Conservation (phyloP, 352 stramenopile genomes). For the Phytophthora pinifolia region DNA sequence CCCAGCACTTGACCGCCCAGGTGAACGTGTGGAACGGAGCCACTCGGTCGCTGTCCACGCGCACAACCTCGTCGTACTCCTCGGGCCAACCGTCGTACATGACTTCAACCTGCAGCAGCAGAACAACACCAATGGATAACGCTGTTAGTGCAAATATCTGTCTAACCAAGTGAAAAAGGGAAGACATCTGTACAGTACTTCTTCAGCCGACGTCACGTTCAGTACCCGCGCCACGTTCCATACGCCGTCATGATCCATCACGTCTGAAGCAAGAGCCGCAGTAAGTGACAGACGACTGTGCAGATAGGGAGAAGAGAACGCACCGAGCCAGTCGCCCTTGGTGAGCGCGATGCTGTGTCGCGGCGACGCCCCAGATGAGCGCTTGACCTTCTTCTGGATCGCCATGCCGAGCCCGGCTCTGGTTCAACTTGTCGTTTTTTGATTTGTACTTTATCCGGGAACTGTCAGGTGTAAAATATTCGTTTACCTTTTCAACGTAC, state of each 20-base stretch:
- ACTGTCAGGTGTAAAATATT: too few relatives aligned
- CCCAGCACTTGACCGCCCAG: slow-evolving; percentile 77
- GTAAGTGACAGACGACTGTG: not conserved
- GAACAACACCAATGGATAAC: not conserved
- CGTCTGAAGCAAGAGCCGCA: slow-evolving; percentile 27
- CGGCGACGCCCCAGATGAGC: not conserved
- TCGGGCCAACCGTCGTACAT: slow-evolving; percentile 67
- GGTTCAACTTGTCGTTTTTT: not conserved
- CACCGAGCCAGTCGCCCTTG: slow-evolving; percentile 36
- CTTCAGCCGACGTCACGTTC: slow-evolving; percentile 21
- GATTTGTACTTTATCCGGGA: not conserved
- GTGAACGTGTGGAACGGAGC: slow-evolving; percentile 77
- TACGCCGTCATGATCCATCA: slow-evolving; percentile 56
- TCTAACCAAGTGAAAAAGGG: not conserved
- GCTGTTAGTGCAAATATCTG: not conserved
- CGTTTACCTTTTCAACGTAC: too few relatives aligned
- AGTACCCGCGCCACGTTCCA: slow-evolving; percentile 68
- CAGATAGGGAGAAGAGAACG: not conserved
- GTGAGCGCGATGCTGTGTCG: slow-evolving; percentile 10
- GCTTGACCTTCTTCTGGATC: not conserved
- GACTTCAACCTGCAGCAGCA: slow-evolving; percentile 46
- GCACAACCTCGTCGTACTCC: slow-evolving; percentile 63
- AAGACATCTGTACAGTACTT: slow-evolving; percentile 5
- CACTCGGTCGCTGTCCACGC: slow-evolving; percentile 53
- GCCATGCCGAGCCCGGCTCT: not conserved